Percentiles rank a stretch among this genome's conserved stretches.
These are phyloP conservation scores for Colletotrichum paranaense DNA, from an alignment of 2,329 filamentous ascomycete genomes.

Conservation along the genomic window DNA sequence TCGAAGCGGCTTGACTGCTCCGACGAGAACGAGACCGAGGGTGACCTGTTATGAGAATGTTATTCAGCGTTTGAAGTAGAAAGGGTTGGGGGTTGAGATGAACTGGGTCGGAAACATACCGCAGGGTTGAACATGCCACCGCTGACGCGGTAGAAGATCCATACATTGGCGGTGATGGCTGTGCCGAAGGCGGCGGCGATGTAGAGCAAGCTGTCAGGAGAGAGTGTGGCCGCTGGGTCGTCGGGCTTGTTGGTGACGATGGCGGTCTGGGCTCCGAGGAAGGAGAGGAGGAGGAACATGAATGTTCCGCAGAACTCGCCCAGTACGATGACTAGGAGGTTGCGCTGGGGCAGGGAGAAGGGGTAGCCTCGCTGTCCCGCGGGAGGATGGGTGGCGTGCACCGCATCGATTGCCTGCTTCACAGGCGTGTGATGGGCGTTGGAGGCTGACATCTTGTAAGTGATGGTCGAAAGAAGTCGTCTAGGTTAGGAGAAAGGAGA, in stretches of 20 bases:
- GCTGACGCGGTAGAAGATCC: constrained; percentile 66
- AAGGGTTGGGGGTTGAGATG: neutral
- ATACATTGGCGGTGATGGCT: constrained; percentile 63
- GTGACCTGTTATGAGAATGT: constrained; percentile 52
- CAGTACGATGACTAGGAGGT: constrained; percentile 52
- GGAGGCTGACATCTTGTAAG: neutral
- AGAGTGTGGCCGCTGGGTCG: constrained; percentile 17
- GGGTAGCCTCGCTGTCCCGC: constrained; percentile 5
- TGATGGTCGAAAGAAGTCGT: neutral
- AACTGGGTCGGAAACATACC: neutral
- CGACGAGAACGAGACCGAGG: constrained; percentile 67
- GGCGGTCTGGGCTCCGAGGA: constrained; percentile 52
- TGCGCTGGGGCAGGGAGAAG: constrained; percentile 37
- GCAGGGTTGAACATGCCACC: constrained; percentile 62
- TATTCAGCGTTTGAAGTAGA: neutral
- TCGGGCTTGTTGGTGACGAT: constrained; percentile 45
- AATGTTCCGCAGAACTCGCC: constrained; percentile 66
- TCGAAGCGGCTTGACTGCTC: constrained; percentile 63
- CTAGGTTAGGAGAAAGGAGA: neutral
- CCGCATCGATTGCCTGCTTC: constrained; percentile 11
- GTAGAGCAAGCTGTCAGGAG: constrained; percentile 48
- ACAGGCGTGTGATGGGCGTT: constrained; percentile 4
- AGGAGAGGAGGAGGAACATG: constrained; percentile 60
- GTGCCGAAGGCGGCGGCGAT: constrained; percentile 62
- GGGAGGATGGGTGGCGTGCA: neutral